phyloP scores from a whole-genome alignment of 768 basidiomycete species.

The Myochromella boudieri region DNA sequence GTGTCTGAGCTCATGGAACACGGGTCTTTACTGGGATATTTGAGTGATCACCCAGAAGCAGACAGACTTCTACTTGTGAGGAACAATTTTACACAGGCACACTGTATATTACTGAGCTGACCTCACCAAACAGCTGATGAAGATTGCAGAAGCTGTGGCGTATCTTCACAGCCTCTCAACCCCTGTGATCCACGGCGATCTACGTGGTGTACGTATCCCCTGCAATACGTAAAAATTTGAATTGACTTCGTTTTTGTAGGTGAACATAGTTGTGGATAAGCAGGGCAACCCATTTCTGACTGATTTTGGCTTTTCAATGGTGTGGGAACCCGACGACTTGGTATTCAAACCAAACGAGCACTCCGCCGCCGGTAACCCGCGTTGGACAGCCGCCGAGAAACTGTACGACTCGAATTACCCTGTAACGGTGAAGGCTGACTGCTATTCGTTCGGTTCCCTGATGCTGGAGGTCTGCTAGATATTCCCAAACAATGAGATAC shows the following conservation, averaged over 20 bases:
- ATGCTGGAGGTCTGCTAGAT: constrained; percentile 20
- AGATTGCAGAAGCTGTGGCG: constrained; percentile 9
- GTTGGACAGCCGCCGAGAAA: constrained; percentile 17
- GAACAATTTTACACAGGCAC: not conserved
- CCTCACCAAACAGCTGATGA: constrained; percentile 6
- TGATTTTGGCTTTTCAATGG: constrained; percentile 11
- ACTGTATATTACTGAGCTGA: too few relatives aligned
- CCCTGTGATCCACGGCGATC: constrained; percentile 18
- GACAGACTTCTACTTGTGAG: constrained; percentile 11
- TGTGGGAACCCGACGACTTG: constrained; percentile 2
- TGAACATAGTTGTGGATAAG: constrained; percentile 14
- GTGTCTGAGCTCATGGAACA: constrained; percentile 9
- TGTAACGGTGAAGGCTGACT: constrained; percentile 14
- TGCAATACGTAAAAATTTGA: not conserved
- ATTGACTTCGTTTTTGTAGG: constrained; percentile 1
- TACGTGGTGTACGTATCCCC: constrained; percentile 13
- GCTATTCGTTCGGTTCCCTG: constrained; percentile 16
- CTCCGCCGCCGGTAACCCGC: constrained; percentile 3
- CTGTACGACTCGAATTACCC: constrained; percentile 6
- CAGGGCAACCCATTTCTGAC: constrained; percentile 12
- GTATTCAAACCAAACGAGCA: constrained; percentile 4
- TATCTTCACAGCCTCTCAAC: constrained; percentile 11
- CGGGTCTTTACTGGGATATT: constrained; percentile 9
- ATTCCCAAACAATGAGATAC: too few relatives aligned
- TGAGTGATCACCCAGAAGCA: not conserved